Conservation (phyloP, 2,329 filamentous ascomycete species). For the Penicillium sp. region DNA sequence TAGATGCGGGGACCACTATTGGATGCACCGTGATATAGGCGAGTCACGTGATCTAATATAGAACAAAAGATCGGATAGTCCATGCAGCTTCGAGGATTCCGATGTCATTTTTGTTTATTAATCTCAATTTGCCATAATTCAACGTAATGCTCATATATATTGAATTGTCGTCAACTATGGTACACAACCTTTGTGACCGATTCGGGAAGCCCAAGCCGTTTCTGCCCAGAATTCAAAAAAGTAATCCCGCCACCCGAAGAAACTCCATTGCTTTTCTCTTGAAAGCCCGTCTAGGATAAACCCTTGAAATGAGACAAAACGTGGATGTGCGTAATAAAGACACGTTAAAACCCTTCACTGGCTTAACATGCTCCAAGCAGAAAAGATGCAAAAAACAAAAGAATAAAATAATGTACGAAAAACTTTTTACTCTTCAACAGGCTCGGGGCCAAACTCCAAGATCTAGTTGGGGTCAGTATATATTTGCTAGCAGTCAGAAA, state of each 20-base stretch:
- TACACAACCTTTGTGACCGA: conserved; percentile 20
- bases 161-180: conserved; percentile 21
- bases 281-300: conserved; percentile 19
- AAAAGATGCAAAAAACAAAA: conserved; percentile 19
- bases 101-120: background rate
- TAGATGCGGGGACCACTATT: conserved; percentile 23
- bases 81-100: background rate
- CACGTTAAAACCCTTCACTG: conserved; percentile 11
- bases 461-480: conserved; percentile 24
- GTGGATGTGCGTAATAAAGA: conserved; percentile 19
- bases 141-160: conserved; percentile 17
- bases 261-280: conserved; percentile 39
- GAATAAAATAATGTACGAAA: background rate
- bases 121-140: background rate
- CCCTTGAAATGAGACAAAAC: conserved; percentile 17
- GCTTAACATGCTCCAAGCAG: conserved; percentile 19
- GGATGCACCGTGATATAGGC: conserved; percentile 17
- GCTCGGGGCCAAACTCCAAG: conserved; percentile 28
- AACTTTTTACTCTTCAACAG: conserved; percentile 10
- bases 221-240: conserved; percentile 15
- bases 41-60: conserved; percentile 7
- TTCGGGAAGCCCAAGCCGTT: conserved; percentile 11
- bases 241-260: conserved; percentile 22
- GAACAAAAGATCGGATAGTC: background rate
- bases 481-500: background rate